Base-by-base conservation (phyloP, 2,329 filamentous ascomycete genomes). In the Aspergillus hortae region DNA sequence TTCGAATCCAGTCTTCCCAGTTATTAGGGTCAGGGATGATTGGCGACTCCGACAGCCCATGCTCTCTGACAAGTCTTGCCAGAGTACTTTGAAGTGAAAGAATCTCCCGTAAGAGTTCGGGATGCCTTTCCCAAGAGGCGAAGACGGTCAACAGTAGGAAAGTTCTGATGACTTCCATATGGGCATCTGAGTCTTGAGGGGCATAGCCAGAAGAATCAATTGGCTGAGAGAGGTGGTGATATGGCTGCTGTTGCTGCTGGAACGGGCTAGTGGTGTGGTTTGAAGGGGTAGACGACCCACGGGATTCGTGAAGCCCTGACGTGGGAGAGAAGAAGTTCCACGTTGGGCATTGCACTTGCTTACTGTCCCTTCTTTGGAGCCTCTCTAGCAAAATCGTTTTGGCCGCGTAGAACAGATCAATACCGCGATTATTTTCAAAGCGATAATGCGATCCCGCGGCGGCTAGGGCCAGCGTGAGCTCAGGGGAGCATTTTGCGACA, bases 51-150 rank as follows among this genome's bases (percentile, higher is more conserved):
- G 62, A 60, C 25, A 80, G 69, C 2, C 78, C 77, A 53, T 81
- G 75, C 48, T 83, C 80, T 25, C 81, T 74, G 6, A 82, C 76
- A 3, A 83, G 72, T 27, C 78, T 77, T 4, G 80, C 79, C 36
- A 84, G 67, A 21, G 81, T 77, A 52, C 80, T 82, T 57, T 81
- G 80, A 36, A 84, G 75, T 1, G 78, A 78, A 23, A 83, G 72
- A 10, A 81, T 80, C 61, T 84, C 80, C 48, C 78, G 74, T n/a
- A 82, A 65, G 9, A 83, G 73, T 48, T 81, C 79, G 15, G 76
- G 77, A 55, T 83, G 81, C 58, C 78, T 77, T 48, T 80, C 80
- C 81, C 81, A 84, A 0, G 81, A 83, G 11, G 80, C 80, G 62
- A 82, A 79, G 0, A 80, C 80, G 51, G 82, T 83, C n/a, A 84